Base-by-base conservation (phyloP, 2,329 filamentous ascomycete genomes). In the Ceratocystis alfenasii region DNA sequence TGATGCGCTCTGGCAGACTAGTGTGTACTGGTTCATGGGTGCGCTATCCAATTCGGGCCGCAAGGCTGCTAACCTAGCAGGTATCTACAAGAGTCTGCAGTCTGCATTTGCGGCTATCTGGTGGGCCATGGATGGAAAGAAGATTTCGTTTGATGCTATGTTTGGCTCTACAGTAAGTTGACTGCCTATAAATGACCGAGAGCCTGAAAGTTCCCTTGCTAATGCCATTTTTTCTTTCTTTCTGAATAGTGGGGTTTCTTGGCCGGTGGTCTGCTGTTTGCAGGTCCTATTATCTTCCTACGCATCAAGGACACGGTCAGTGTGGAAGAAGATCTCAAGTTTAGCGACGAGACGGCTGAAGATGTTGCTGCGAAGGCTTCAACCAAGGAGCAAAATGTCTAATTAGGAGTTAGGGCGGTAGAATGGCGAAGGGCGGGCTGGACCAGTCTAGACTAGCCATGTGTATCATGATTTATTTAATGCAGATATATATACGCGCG, bases 11-110 rank as follows among this genome's bases (percentile, higher is more conserved):
- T 96, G 90, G 87, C 93, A 97, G 78, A 93, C 90, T 0, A 86
- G 81, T 72, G 86, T 92, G 62, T 96, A 97, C 80, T 96, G 92
- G 92, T 90, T 84, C 73, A 96, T 97, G 88, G 93, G 93, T 63
- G 84, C 92, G 6, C 81, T 96, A 55, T 92, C 89, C 73, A 97
- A 97, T 83, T 95, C 93, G 69, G 85, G 89, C 68, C 90, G 92
- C 75, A 93, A 91, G 75, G 83, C 93, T 33, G 92, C 93, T 77
- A 96, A 96, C 79, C 88, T 93, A 72, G 88, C 90, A 53, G 92
- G 89, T 69, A 92, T 89, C 79, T 94, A 94, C 82, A 94, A 94
- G 69, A 73, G 77, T 63, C 88, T 95, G 69, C 90, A 95, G 75
- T 93, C 89, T n/a, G 89, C 89, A 20, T 90, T 90, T 71, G 86